Conservation (phyloP, 345 rosid genomes). For the Eucalyptus sp. region DNA sequence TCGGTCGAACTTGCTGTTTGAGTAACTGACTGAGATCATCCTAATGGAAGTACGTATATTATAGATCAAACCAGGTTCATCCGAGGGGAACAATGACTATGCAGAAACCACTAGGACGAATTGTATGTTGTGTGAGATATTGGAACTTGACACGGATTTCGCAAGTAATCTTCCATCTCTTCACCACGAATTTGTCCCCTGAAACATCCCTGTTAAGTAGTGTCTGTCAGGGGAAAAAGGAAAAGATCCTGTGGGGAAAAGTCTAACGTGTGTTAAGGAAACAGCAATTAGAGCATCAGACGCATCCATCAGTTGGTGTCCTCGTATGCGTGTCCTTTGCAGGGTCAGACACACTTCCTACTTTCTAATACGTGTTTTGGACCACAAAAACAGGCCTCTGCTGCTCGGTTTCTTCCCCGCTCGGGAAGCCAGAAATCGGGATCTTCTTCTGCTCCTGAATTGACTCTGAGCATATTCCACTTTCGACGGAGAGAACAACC, state of each 20-base stretch:
- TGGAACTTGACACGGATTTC: neutral
- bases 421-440: neutral
- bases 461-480: neutral
- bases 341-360: neutral
- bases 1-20: neutral
- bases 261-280: neutral
- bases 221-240: neutral
- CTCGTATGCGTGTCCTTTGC: neutral
- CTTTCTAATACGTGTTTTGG: neutral
- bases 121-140: neutral
- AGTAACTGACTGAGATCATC: neutral
- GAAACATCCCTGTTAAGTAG: neutral
- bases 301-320: neutral
- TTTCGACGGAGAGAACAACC: neutral
- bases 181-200: neutral
- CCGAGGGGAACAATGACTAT: neutral
- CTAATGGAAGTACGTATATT: neutral
- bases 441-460: neutral
- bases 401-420: neutral
- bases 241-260: fast-evolving
- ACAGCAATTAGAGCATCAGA: neutral
- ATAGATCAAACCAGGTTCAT: neutral
- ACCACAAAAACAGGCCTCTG: neutral
- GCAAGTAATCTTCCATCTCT: neutral
- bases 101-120: neutral